phyloP scores from a whole-genome alignment of 1,284 basidiomycete genomes.

The Fomitopsis palustris region DNA sequence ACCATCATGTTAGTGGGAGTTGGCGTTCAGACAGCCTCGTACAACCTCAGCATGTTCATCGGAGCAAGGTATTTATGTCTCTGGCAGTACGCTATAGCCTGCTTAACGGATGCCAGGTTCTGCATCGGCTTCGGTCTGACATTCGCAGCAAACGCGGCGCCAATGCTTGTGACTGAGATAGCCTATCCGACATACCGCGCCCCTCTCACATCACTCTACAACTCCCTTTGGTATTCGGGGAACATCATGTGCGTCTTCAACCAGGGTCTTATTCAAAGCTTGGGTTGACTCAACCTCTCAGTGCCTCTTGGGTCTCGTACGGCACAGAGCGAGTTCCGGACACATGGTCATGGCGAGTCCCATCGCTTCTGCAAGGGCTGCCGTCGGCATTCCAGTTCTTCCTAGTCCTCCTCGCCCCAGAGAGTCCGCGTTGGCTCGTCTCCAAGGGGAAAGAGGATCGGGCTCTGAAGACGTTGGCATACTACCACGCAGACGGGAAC shows the following conservation, averaged over 20 bases:
- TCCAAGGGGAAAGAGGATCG: slow-evolving; percentile 60
- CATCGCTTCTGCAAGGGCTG: slow-evolving; percentile 62
- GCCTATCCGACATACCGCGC: slow-evolving; percentile 77
- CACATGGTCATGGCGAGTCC: slow-evolving; percentile 75
- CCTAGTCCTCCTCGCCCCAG: slow-evolving; percentile 61
- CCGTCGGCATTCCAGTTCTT: slow-evolving; percentile 60
- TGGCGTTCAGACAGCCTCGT: slow-evolving; percentile 68
- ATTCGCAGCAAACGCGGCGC: slow-evolving; percentile 72
- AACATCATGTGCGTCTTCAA: slow-evolving; percentile 53
- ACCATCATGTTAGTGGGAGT: slow-evolving; percentile 61
- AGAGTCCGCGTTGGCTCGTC: slow-evolving; percentile 71
- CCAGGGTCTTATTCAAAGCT: neutral
- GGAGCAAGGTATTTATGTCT: slow-evolving; percentile 52
- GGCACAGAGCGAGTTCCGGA: slow-evolving; percentile 64
- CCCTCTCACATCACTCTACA: slow-evolving; percentile 68
- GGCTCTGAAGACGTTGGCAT: slow-evolving; percentile 60
- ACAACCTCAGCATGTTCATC: slow-evolving; percentile 79
- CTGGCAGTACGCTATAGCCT: neutral
- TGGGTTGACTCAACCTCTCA: slow-evolving; percentile 17
- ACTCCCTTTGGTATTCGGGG: slow-evolving; percentile 80
- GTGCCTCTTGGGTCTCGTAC: slow-evolving; percentile 75
- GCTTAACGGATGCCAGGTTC: slow-evolving; percentile 40
- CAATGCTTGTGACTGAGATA: slow-evolving; percentile 74
- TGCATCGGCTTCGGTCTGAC: slow-evolving; percentile 79
- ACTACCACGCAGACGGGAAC: slow-evolving; percentile 74